These are phyloP conservation scores for Wallacemonas sp. DNA, from an alignment of 208 protist genomes.

Conservation along the genomic window DNA sequence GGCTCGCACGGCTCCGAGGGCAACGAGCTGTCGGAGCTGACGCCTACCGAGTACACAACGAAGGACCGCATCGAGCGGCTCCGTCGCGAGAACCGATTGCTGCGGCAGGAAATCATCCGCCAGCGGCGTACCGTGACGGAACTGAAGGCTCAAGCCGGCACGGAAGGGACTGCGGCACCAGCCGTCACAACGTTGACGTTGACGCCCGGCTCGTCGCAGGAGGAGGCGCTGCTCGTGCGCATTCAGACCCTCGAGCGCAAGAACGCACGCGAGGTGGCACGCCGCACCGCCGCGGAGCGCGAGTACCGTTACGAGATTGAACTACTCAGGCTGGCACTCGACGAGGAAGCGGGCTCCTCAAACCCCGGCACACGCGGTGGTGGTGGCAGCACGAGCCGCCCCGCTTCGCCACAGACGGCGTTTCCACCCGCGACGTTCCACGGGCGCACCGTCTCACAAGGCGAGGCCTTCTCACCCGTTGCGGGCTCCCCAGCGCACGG, in stretches of 20 bases:
- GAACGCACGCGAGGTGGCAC: constrained; percentile 36
- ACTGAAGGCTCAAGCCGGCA: background rate
- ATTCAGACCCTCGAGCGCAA: constrained; percentile 46
- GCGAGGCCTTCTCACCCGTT: background rate
- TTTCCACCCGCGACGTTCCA: constrained; percentile 1
- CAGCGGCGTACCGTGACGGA: constrained; percentile 21
- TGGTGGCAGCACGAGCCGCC: constrained; percentile 1
- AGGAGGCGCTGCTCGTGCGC: constrained; percentile 31
- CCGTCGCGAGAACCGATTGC: constrained; percentile 48
- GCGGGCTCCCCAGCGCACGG: background rate
- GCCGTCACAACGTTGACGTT: background rate
- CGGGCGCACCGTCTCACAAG: constrained; percentile 1
- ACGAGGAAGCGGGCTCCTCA: constrained; percentile 15
- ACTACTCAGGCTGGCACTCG: constrained; percentile 25
- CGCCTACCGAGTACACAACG: background rate
- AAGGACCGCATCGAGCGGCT: constrained; percentile 20
- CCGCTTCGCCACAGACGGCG: constrained; percentile 1
- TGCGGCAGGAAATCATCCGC: constrained; percentile 44
- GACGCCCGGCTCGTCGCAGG: constrained; percentile 6
- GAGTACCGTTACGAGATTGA: constrained; percentile 38
- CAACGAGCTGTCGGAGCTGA: constrained; percentile 1
- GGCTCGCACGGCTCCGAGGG: background rate
- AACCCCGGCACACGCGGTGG: constrained; percentile 6
- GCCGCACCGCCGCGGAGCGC: constrained; percentile 27
- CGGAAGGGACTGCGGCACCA: background rate